Conservation (phyloP, 306 rosid genomes). For the Citrullus mucosospermus region DNA sequence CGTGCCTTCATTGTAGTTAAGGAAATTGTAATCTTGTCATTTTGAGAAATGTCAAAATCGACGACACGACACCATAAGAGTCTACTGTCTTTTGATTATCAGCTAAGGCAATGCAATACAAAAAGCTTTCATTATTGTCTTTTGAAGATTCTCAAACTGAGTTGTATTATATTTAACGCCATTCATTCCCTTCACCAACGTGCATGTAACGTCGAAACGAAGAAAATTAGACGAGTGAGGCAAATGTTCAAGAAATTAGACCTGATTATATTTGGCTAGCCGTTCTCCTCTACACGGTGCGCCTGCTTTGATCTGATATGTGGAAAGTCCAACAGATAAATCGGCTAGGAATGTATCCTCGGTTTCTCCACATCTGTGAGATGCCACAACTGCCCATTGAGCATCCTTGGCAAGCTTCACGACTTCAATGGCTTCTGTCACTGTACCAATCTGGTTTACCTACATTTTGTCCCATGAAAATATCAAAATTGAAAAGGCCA, state of each 20-base stretch:
- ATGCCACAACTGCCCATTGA: conserved; percentile 69
- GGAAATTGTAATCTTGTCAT: background rate
- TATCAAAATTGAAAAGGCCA: background rate
- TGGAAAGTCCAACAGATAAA: conserved; percentile 81
- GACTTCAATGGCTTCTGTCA: conserved; percentile 79
- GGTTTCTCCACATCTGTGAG: conserved; percentile 93
- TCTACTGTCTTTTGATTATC: background rate
- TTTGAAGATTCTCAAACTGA: background rate
- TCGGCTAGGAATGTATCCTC: conserved; percentile 84
- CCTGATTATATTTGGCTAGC: conserved; percentile 91
- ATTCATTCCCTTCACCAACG: background rate
- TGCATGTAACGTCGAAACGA: background rate
- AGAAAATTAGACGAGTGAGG: background rate
- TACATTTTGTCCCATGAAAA: conserved; percentile 19
- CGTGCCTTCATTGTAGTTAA: background rate
- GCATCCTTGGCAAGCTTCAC: conserved; percentile 81
- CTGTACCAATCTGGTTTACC: conserved; percentile 92
- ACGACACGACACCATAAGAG: background rate
- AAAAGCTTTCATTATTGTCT: background rate
- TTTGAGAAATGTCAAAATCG: background rate
- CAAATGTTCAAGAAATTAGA: conserved; percentile 10
- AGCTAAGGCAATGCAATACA: background rate
- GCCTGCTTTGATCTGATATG: conserved; percentile 87
- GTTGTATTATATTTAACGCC: background rate
- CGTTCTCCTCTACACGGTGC: conserved; percentile 99